Conservation (phyloP, 805 yeast genomes). For the Candida yuanshanica region DNA sequence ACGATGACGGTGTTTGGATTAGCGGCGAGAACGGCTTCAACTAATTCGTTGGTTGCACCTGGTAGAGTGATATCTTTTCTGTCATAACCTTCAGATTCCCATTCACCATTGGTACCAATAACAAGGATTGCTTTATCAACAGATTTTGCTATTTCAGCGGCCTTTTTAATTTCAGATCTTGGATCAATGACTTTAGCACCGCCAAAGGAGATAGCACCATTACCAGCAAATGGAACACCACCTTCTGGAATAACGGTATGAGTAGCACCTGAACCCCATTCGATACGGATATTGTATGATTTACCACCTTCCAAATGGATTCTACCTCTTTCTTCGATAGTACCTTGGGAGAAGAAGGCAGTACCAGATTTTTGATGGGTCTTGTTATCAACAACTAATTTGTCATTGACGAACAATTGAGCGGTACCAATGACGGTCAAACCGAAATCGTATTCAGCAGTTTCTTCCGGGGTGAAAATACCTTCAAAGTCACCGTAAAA, state of each 20-base stretch:
- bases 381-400: conserved; percentile 47
- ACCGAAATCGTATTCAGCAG: conserved; percentile 47
- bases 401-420: conserved; percentile 43
- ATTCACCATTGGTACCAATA: conserved; percentile 49
- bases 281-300: conserved; percentile 37
- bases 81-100: conserved; percentile 61
- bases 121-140: conserved; percentile 49
- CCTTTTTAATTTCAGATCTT: conserved; percentile 29
- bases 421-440: conserved; percentile 49
- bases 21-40: conserved; percentile 39
- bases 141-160: conserved; percentile 41
- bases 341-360: conserved; percentile 48
- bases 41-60: conserved; percentile 40
- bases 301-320: conserved; percentile 36
- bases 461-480: conserved; percentile 36
- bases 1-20: conserved; percentile 50
- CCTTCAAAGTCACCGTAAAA: conserved; percentile 43
- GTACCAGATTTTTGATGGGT: conserved; percentile 46
- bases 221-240: conserved; percentile 27
- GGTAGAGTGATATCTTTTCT: conserved; percentile 48
- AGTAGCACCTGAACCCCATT: conserved; percentile 46
- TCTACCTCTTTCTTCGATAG: conserved; percentile 39
- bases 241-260: conserved; percentile 20
- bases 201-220: conserved; percentile 33
- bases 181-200: conserved; percentile 23